Conservation (phyloP, 2,329 filamentous ascomycete species). For the Calonectria henricotiae region DNA sequence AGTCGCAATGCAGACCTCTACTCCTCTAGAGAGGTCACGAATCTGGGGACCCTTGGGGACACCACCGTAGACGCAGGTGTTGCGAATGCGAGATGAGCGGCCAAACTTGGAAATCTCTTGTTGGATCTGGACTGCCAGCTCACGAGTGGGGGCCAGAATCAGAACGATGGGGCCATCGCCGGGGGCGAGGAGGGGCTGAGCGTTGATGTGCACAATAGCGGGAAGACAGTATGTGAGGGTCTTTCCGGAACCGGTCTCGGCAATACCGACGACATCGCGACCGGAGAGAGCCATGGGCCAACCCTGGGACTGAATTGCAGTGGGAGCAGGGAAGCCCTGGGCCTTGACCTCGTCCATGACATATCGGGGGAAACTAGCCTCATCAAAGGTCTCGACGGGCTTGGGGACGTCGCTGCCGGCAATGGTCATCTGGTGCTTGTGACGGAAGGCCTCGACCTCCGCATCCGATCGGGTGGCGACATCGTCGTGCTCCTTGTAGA, state of each 20-base stretch:
- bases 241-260: slow-evolving; percentile 99
- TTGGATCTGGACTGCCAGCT: slow-evolving; percentile 98
- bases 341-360: slow-evolving; percentile 99
- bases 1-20: slow-evolving; percentile 98
- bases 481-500: slow-evolving; percentile 95
- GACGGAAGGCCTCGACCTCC: slow-evolving; percentile 92
- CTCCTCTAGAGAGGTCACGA: slow-evolving; percentile 92
- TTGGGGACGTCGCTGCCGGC: slow-evolving; percentile 87
- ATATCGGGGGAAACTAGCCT: slow-evolving; percentile 96
- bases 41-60: slow-evolving; percentile 98
- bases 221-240: slow-evolving; percentile 98
- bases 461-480: slow-evolving; percentile 82
- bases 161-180: slow-evolving; percentile 98
- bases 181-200: slow-evolving; percentile 93
- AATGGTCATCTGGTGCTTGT: slow-evolving; percentile 87
- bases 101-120: slow-evolving; percentile 99
- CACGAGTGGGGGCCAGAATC: slow-evolving; percentile 95
- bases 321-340: slow-evolving; percentile 94
- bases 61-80: slow-evolving; percentile 99
- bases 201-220: slow-evolving; percentile 99
- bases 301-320: slow-evolving; percentile 97
- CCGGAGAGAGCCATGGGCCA: slow-evolving; percentile 99
- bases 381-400: slow-evolving; percentile 96
- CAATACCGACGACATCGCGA: slow-evolving; percentile 98
- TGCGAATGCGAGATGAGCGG: slow-evolving; percentile 96